Conservation (phyloP, 2,329 filamentous ascomycete species). For the Cytospora leucostoma region DNA sequence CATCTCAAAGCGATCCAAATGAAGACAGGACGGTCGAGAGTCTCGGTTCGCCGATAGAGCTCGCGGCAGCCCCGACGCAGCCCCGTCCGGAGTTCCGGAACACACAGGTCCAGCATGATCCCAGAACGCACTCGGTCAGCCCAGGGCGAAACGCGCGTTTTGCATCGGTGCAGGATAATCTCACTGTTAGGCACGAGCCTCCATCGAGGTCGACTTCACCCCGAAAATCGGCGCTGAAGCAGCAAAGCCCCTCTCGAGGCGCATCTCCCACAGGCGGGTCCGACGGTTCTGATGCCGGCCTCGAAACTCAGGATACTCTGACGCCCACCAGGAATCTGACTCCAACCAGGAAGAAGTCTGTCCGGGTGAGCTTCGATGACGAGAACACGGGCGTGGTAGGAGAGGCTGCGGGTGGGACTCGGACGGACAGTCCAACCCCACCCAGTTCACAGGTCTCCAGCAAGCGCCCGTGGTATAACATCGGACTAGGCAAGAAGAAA, state of each 20-base stretch:
- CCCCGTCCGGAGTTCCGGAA: constrained; percentile 22
- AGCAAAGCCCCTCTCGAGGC: constrained; percentile 56
- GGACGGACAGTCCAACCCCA: constrained; percentile 43
- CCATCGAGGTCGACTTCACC: constrained; percentile 72
- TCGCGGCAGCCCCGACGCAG: constrained; percentile 21
- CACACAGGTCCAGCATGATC: constrained; percentile 30
- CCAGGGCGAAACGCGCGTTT: constrained; percentile 71
- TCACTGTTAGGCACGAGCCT: constrained; percentile 66
- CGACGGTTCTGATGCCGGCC: constrained; percentile 42
- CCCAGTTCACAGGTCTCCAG: constrained; percentile 38
- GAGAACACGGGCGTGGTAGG: constrained; percentile 57
- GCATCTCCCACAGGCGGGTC: constrained; percentile 54
- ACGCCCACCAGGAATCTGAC: constrained; percentile 47
- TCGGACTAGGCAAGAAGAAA: constrained; percentile 53
- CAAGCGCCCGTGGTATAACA: constrained; percentile 55
- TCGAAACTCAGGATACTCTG: constrained; percentile 40
- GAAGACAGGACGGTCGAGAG: constrained; percentile 13
- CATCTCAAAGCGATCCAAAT: constrained; percentile 24
- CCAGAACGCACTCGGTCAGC: constrained; percentile 55
- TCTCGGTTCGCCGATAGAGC: constrained; percentile 3
- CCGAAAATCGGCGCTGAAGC: constrained; percentile 75
- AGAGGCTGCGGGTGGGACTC: constrained; percentile 43
- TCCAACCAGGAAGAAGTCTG: constrained; percentile 60
- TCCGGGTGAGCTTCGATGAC: constrained; percentile 79
- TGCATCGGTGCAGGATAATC: constrained; percentile 55